Evolutionary conservation across 2,329 filamentous ascomycete species (phyloP), one percentile per base, ranked within the genome.

Genomic region (Ploettnerulaceae sp.): DNA sequence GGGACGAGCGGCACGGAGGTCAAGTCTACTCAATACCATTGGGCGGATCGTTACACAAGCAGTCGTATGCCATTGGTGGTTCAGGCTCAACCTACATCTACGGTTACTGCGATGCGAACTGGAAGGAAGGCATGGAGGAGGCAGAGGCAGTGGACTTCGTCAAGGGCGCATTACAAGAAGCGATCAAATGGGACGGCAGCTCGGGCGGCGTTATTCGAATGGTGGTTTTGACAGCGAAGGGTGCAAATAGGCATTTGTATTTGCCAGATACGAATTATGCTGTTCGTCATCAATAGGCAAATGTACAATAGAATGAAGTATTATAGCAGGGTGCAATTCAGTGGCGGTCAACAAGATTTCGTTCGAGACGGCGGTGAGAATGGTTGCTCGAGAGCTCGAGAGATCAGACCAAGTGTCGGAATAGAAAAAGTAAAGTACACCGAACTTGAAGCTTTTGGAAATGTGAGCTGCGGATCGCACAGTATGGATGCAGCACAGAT

Each of bases 21-120:
- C 90, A 97, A 67, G 91, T 98, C 55, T 98, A 96, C 74, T 93
- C 88, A 62, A 96, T 98, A 67, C 93, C 93, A 3, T 77, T 97
- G 31, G 93, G 93, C 60, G 93, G 93, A 47, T 97, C 93, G 40
- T 81, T 98, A 60, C 93, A 98, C 81, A 96, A 97, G 76, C 90
- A 96, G 67, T 67, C 90, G 14, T 98, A 96, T 65, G 82, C 93
- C 33, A 98, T 98, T 63, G 90, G 89, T 59, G 93, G 93, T 35
- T 97, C 91, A 15, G 93, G 93, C 32, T 97, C 91, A 60, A 97
- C 93, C 52, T 98, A 98, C 75, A 98, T 98, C 69, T 98, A 97
- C 75, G 93, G 93, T 61, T 97, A 95, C 76, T 97, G 90, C 66
- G 91, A 98, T 66, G 84, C 89, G 48, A 81, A 98, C 75, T 98